Percentiles rank a stretch among this genome's conserved stretches.
Evolutionary conservation across 208 protist genomes (phyloP).

Genomic region (Trypanosoma brucei): DNA sequence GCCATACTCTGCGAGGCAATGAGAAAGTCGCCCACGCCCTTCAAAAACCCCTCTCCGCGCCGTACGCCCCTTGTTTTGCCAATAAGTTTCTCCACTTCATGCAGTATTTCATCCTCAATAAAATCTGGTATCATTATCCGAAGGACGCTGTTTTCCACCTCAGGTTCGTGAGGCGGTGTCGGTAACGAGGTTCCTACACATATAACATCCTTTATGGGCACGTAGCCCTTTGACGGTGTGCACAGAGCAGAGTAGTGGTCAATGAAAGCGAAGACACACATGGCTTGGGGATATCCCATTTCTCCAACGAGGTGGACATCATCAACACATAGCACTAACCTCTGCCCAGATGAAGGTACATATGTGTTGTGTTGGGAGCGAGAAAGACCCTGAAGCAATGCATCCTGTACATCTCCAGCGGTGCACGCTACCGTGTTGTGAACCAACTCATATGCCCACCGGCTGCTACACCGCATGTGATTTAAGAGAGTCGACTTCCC

Average conservation of each 20-base stretch:
- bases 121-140: constrained; percentile 49
- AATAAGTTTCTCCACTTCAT: constrained; percentile 54
- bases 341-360: constrained; percentile 53
- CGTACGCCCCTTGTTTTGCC: constrained; percentile 39
- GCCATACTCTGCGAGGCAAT: constrained; percentile 30
- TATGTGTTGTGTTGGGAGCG: constrained; percentile 43
- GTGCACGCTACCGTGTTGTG: constrained; percentile 42
- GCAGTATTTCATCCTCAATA: constrained; percentile 49
- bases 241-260: constrained; percentile 57
- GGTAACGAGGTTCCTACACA: constrained; percentile 35
- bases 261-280: constrained; percentile 64
- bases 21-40: constrained; percentile 46
- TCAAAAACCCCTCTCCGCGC: constrained; percentile 43
- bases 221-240: constrained; percentile 47
- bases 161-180: constrained; percentile 1
- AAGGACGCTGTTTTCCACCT: constrained; percentile 15
- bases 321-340: constrained; percentile 81
- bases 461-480: constrained; percentile 40
- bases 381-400: constrained; percentile 42
- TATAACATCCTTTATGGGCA: constrained; percentile 53
- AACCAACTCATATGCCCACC: constrained; percentile 56
- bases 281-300: constrained; percentile 25
- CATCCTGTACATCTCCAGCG: constrained; percentile 47
- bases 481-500: constrained; percentile 76
- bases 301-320: constrained; percentile 66